Evolutionary conservation across 768 basidiomycete species (phyloP), one percentile per base, ranked within the genome.

Genomic region (Tricholoma matsutake): DNA sequence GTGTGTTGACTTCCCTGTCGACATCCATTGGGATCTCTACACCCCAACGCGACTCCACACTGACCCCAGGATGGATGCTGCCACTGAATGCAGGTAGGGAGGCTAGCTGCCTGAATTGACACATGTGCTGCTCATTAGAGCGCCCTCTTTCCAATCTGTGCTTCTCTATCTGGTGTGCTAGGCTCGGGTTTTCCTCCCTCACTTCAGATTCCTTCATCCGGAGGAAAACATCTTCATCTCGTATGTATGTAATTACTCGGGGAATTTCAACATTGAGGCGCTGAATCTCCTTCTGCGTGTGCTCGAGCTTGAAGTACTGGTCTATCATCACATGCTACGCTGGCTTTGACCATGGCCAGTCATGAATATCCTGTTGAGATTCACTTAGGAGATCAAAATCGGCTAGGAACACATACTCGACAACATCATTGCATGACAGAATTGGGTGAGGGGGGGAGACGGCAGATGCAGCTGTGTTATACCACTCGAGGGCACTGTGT

Each of bases 381-480:
- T 65, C 66, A 2, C 55, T 51, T 1, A 72, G 58, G n/a, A 69
- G 61, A 47, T 69, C 66, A 45, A 71, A 72, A 32, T 70, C 66
- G 0, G 69, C 59, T 2, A 69, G 64, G 34, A 68, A 68, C 8
- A 60, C 59, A 51, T 70, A 68, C 6, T 70, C 59, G 18, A 72
- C 64, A 1, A 75, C 66, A 6, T 70, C 63, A 9, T 71, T 64
- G 69, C 69, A 73, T 10, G 61, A 22, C 3, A 73, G 63, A 1
- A 8, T 20, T 2, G 57, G 67, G 8, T 54, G 47, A 3, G 67
- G 66, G 1, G 65, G 70, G 5, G 13, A 53, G 6, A 72, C 52
- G 9, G 55, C 34, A 11, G 28, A 22, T 14, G 69, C 72, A 31
- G 65, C 65, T 11, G 47, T 51, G 59, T 72, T 72, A 54, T 68